Evolutionary conservation across 2,329 filamentous ascomycete genomes (phyloP), one percentile per base, ranked within the genome.

Genomic region (Gliomastix tumulicola): DNA sequence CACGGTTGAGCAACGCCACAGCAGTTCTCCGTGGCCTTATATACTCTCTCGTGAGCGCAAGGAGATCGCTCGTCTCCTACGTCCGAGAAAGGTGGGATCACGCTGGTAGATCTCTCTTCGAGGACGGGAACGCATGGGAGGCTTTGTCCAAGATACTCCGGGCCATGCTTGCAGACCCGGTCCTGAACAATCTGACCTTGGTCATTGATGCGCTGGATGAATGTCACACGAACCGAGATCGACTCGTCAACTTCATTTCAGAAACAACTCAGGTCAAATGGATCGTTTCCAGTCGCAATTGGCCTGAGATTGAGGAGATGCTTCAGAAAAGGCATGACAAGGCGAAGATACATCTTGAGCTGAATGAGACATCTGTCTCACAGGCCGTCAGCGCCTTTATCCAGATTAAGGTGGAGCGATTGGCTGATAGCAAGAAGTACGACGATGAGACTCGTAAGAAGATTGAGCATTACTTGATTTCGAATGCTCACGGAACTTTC

Each of bases 271-370:
- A 40, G 1, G 45, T 59, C 2, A 71, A 65, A 42, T 69, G 63
- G 58, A 40, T 71, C 12, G 41, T 66, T 0, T 63, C 63, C 0
- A 71, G 68, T 34, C 66, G 67, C 5, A 66, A 69, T 19, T 51
- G 41, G 48, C 45, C 41, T 0, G 42, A 47, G 1, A 66, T 72
- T 32, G 50, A 66, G 35, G 25, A 28, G 17, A 13, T n/a, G 25
- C 17, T 28, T 3, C 11, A 28, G 25, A 34, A 39, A 1, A 32
- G 35, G 0, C 28, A 36, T 0, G 21, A 48, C 17, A 49, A 50
- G n/a, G 16, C 44, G 4, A 53, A 40, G 21, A 36, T 66, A 2
- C 41, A 39, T 20, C 54, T 65, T 7, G 59, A 68, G 36, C 44
- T 63, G 3, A 68, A 66, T 39, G 31, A 45, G n/a, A 38, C 52